Evolutionary conservation across 352 stramenopile genomes (phyloP), one percentile per base, ranked within the genome.

Genomic region (Globisporangium camurandrum): DNA sequence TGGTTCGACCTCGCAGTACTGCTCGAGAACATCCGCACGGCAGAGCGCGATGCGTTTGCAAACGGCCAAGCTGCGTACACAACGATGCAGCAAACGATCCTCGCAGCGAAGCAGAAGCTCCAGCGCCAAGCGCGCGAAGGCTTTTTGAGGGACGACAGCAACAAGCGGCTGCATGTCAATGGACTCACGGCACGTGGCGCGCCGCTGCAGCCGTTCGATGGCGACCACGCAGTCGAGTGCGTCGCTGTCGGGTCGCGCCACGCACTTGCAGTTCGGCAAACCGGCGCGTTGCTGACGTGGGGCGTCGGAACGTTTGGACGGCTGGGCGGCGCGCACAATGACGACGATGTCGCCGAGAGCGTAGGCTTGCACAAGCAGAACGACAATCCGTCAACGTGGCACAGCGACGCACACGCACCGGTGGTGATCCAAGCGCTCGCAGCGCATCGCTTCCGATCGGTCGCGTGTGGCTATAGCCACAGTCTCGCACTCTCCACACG

Each of bases 191-290:
- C 70, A 8, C 59, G 77, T 24, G 75, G 80, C 2, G 60, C 68
- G 5, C 56, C 61, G 3, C 51, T 70, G 19, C 55, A 60, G 16
- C 66, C 68, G 38, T 79, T 82, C 19, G 49, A 80, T 9, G 75
- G 77, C 11, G 51, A 71, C 20, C 69, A 86, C 54, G 80, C 75
- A 12, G 38, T 89, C 9, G 37, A 71, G 22, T 69, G 61, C 49
- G 68, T 92, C 49, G 63, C 77, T 4, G 65, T 89, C 6, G 80
- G 80, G 2, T 84, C 80, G 24, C 71, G 79, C 2, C 80, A 92
- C 55, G 77, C 67, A 2, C 49, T 92, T 0, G 80, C 77, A 0
- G 64, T 92, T 20, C 71, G 82, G 38, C 67, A 80, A 17, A 76
- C 75, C 0, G 80, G 80, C 1, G 78, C 81, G 52, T 45, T 92